A percentile compares a stretch with the other conserved stretches of the same genome.
These are phyloP conservation scores for Botrytis fragariae DNA, from an alignment of 2,329 filamentous ascomycete species.

Conservation along the genomic window DNA sequence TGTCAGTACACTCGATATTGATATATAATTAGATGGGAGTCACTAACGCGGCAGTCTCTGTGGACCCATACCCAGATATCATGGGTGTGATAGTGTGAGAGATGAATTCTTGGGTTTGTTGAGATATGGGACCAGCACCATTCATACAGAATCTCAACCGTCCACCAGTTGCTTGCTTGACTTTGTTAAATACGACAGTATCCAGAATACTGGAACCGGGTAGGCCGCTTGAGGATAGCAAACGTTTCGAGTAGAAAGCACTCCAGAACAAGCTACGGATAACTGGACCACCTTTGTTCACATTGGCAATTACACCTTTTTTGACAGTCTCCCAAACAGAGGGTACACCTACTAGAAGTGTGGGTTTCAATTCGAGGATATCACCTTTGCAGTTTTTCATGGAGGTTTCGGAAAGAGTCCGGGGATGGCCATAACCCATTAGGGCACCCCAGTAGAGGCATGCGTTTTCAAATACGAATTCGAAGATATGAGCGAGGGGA, in stretches of 20 bases:
- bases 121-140: constrained; percentile 83
- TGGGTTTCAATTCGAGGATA: constrained; percentile 87
- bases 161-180: constrained; percentile 85
- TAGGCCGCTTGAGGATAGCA: constrained; percentile 47
- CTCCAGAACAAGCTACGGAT: constrained; percentile 74
- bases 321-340: constrained; percentile 97
- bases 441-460: constrained; percentile 86
- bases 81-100: constrained; percentile 88
- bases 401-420: constrained; percentile 81
- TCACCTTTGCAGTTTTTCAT: constrained; percentile 90
- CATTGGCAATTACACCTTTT: constrained; percentile 75
- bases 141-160: constrained; percentile 86
- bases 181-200: constrained; percentile 80
- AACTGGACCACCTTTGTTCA: constrained; percentile 65
- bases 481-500: constrained; percentile 91
- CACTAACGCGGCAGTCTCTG: constrained; percentile 70
- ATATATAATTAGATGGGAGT: too few species aligned
- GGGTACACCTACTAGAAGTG: constrained; percentile 88
- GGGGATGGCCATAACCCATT: constrained; percentile 88
- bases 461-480: constrained; percentile 92
- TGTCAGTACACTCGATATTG: not conserved
- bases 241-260: constrained; percentile 52
- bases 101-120: constrained; percentile 83
- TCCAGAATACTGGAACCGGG: constrained; percentile 71
- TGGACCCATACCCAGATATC: constrained; percentile 89